Evolutionary conservation across 2,329 filamentous ascomycete species (phyloP).

Genomic region (Aspergillus sp.): DNA sequence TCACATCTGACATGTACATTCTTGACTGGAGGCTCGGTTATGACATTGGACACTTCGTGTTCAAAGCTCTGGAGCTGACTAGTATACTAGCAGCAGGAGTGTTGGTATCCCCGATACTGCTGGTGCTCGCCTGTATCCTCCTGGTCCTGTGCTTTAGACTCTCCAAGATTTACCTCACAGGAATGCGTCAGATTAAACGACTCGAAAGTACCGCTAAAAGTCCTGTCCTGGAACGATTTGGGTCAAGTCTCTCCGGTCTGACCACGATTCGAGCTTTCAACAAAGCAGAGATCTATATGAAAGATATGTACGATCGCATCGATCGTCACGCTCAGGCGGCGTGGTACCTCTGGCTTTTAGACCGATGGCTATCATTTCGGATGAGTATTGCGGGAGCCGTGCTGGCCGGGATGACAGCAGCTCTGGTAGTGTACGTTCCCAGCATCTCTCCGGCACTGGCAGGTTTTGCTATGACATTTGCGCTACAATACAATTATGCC

Average conservation of each 20-base stretch:
- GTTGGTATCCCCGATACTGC: constrained; percentile 67
- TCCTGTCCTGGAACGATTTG: constrained; percentile 78
- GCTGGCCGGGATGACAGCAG: constrained; percentile 67
- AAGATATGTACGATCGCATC: constrained; percentile 68
- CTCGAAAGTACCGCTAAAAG: constrained; percentile 75
- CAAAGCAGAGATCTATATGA: constrained; percentile 66
- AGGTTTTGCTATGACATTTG: constrained; percentile 75
- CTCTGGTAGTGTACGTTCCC: constrained; percentile 63
- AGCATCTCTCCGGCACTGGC: constrained; percentile 69
- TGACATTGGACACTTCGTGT: constrained; percentile 62
- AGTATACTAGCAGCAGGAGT: constrained; percentile 66
- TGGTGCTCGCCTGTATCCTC: constrained; percentile 62
- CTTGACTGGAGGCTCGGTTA: constrained; percentile 68
- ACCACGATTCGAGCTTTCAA: constrained; percentile 75
- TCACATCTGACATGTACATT: constrained; percentile 73
- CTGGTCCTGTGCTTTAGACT: constrained; percentile 60
- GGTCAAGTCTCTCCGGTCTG: constrained; percentile 69
- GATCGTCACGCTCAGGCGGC: constrained; percentile 67
- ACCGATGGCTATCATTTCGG: constrained; percentile 74
- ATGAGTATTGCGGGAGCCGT: constrained; percentile 72
- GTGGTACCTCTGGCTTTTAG: constrained; percentile 71
- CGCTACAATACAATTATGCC: constrained; percentile 68
- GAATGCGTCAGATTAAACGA: constrained; percentile 61
- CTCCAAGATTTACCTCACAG: constrained; percentile 64
- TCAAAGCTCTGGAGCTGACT: constrained; percentile 62